phyloP scores from a whole-genome alignment of 441 rosid genomes.

The Populus hybrid region DNA sequence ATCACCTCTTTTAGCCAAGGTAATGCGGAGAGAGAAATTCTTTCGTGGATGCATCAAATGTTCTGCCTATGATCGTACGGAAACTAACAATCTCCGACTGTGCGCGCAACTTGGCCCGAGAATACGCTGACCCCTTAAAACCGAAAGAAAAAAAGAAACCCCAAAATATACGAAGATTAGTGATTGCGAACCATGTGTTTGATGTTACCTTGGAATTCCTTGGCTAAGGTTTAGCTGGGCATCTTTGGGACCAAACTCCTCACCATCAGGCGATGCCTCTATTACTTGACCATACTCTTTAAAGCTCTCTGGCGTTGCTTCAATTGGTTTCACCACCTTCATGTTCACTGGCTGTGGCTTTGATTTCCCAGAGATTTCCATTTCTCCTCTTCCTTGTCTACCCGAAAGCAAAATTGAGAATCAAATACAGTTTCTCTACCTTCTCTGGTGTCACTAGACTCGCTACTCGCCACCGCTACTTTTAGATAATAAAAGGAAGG shows the following conservation, averaged over 20 bases:
- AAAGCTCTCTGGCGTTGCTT: constrained; percentile 67
- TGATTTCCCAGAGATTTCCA: constrained; percentile 1
- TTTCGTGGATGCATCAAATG: no score
- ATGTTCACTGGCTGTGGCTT: constrained; percentile 2
- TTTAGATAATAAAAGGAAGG: no score
- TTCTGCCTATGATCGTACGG: neutral
- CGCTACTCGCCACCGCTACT: neutral
- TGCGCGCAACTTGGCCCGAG: neutral
- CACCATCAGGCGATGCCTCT: constrained; percentile 54
- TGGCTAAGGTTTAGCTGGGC: constrained; percentile 68
- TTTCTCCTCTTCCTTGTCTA: neutral
- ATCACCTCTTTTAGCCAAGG: no score
- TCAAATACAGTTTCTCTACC: neutral
- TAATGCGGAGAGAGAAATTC: neutral
- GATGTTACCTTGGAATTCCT: constrained; percentile 62
- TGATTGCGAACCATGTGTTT: neutral
- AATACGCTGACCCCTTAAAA: neutral
- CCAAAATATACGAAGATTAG: neutral
- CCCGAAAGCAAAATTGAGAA: neutral
- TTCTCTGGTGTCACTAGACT: neutral
- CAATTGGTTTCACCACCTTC: constrained; percentile 51
- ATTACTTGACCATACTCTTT: constrained; percentile 65
- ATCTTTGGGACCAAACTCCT: constrained; percentile 65
- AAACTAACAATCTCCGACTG: no score
- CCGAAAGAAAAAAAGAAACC: no score